A percentile compares a stretch with the other conserved stretches of the same genome.
Conservation (phyloP, 177 flowering plant species). For the Vitis hybrid region DNA sequence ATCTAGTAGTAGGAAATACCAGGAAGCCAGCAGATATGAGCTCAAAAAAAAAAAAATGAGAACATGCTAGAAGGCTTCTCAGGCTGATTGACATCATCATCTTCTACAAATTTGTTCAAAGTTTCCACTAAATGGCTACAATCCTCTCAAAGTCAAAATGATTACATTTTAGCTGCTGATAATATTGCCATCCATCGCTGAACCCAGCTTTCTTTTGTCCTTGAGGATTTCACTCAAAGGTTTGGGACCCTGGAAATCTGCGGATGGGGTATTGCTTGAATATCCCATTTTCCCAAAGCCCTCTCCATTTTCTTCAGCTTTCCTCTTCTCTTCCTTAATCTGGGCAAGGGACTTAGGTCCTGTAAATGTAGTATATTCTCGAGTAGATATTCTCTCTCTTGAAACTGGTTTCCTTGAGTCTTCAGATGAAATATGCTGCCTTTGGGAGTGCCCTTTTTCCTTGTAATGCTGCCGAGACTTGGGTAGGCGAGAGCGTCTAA, state of each 20-base stretch:
- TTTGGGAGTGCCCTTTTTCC: constrained; percentile 25
- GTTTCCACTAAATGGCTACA: not conserved
- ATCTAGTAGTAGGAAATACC: constrained; percentile 5
- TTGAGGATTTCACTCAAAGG: constrained; percentile 51
- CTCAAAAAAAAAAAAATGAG: constrained; percentile 23
- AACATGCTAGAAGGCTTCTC: constrained; percentile 17
- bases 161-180: constrained; percentile 10
- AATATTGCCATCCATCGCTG: constrained; percentile 11
- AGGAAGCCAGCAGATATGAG: constrained; percentile 2
- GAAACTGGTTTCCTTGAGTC: constrained; percentile 18
- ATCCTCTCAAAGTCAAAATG: not conserved
- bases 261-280: constrained; percentile 3
- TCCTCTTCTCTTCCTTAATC: constrained; percentile 58
- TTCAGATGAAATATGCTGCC: constrained; percentile 24
- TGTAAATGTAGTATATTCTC: constrained; percentile 33
- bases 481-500: constrained; percentile 15
- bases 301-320: constrained; percentile 24
- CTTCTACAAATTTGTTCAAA: constrained; percentile 5
- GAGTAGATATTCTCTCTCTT: constrained; percentile 21
- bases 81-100: constrained; percentile 18
- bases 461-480: not conserved
- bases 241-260: constrained; percentile 54
- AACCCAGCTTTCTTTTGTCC: constrained; percentile 30
- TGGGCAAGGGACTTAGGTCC: constrained; percentile 67
- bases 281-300: constrained; percentile 10